Conservation (phyloP, 371 early-diverging fungal genomes). For the Furculomyces boomerangus region DNA sequence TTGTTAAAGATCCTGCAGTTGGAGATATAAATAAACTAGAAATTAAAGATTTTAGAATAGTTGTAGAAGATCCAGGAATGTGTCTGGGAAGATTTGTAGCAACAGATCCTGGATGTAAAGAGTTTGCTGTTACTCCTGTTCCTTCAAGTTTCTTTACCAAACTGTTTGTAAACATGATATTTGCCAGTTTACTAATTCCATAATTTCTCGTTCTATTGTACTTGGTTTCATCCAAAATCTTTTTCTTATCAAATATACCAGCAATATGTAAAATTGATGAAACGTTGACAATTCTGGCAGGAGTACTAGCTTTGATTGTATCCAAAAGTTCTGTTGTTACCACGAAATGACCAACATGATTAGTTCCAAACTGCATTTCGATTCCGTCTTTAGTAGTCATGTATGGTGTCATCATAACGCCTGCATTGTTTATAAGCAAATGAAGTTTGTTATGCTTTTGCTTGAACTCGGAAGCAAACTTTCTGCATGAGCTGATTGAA, state of each 20-base stretch:
- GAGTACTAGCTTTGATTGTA: conserved; percentile 24
- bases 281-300: conserved; percentile 30
- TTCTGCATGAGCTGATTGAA: conserved; percentile 28
- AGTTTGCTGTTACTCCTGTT: conserved; percentile 36
- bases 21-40: neutral
- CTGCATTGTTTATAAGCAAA: conserved; percentile 45
- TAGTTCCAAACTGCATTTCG: conserved; percentile 53
- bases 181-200: conserved; percentile 39
- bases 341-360: conserved; percentile 59
- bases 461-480: conserved; percentile 33
- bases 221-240: conserved; percentile 8
- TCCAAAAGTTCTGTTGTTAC: conserved; percentile 47
- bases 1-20: neutral
- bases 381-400: conserved; percentile 41
- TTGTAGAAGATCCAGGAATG: neutral
- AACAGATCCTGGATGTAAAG: conserved; percentile 49
- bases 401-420: conserved; percentile 46
- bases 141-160: conserved; percentile 27
- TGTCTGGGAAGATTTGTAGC: conserved; percentile 30
- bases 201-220: conserved; percentile 30
- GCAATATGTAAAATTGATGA: conserved; percentile 23
- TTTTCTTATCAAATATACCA: conserved; percentile 28
- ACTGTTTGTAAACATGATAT: conserved; percentile 36
- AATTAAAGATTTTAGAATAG: neutral
- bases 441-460: conserved; percentile 28